Evolutionary conservation across 176 grass and related monocot species (phyloP).

Genomic region (Elymus sibiricus): DNA sequence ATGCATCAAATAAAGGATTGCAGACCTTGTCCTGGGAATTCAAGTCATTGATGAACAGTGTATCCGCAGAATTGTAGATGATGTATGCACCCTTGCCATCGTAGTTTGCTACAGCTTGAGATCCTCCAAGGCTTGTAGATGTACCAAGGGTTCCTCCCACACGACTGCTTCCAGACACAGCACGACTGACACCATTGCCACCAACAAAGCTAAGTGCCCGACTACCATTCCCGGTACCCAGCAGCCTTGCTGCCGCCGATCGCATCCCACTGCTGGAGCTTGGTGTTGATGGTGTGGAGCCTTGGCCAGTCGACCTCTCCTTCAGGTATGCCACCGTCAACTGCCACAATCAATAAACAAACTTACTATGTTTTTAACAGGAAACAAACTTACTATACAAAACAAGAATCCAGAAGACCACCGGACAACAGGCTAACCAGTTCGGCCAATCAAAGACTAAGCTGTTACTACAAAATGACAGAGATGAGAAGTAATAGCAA

Average conservation of each 20-base stretch:
- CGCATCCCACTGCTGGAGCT: constrained; percentile 77
- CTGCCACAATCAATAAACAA: constrained; percentile 34
- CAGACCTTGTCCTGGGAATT: constrained; percentile 92
- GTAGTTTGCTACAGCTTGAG: constrained; percentile 56
- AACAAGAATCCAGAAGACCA: neutral
- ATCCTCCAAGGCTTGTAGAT: constrained; percentile 41
- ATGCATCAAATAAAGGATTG: constrained; percentile 7
- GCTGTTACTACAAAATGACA: neutral
- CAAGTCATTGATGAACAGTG: constrained; percentile 86
- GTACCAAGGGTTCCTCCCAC: constrained; percentile 54
- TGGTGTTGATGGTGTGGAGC: constrained; percentile 56
- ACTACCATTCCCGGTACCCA: constrained; percentile 72
- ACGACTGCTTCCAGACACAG: constrained; percentile 60
- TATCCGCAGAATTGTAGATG: constrained; percentile 82
- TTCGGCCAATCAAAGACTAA: neutral
- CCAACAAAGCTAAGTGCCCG: constrained; percentile 81
- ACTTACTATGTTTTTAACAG: neutral
- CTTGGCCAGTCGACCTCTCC: constrained; percentile 74
- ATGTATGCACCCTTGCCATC: constrained; percentile 90
- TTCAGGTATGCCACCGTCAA: constrained; percentile 86
- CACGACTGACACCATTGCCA: constrained; percentile 62
- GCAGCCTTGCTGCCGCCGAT: constrained; percentile 88
- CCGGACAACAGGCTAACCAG: neutral
- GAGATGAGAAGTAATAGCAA: neutral
- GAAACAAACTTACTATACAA: neutral